Base-by-base conservation (phyloP, 2,329 filamentous ascomycete genomes). In the Cordyceps javanica region DNA sequence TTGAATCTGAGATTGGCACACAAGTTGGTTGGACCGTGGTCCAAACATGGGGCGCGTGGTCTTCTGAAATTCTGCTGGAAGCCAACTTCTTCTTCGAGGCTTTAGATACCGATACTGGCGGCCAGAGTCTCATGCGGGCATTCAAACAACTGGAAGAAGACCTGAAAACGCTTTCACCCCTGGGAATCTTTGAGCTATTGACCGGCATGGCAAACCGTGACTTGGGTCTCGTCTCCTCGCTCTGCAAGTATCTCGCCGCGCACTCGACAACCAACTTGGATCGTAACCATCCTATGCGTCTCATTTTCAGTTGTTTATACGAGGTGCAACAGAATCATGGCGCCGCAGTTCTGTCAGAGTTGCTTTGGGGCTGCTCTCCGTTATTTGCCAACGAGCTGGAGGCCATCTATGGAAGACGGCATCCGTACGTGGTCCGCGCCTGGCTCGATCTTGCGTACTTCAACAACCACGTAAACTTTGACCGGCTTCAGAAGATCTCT, bases 241-340 rank as follows among this genome's bases (percentile, higher is more conserved):
- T 77, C 14, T 77, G 72, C 65, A 76, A 77, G 56, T 77, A 76
- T 59, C 62, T 77, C 32, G 72, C 73, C 2, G 74, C 74, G 13
- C 77, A 74, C 58, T 72, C 75, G 45, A 67, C 72, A 6, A 77
- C 73, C 1, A 74, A 76, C 61, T 68, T 75, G 28, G 75, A 77
- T 55, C 69, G 73, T 34, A 67, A 72, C 4, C 74, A 77, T 59
- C 75, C 75, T 1, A 65, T 77, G 19, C 72, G 75, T 8, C 72
- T 72, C 55, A 75, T 76, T 3, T 76, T 77, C 56, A 69, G 67
- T 14, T 73, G 72, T 41, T 58, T 77, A 25, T 77, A 77, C 61
- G 73, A 77, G 38, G 71, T 77, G 6, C 73, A 76, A 57, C 75
- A 77, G 58, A 76, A 75, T 42, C 74, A 77, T 58, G 75, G 75